These are phyloP conservation scores for Chlorella sorokiniana DNA, from an alignment of 139 green algal species.

Conservation along the genomic window DNA sequence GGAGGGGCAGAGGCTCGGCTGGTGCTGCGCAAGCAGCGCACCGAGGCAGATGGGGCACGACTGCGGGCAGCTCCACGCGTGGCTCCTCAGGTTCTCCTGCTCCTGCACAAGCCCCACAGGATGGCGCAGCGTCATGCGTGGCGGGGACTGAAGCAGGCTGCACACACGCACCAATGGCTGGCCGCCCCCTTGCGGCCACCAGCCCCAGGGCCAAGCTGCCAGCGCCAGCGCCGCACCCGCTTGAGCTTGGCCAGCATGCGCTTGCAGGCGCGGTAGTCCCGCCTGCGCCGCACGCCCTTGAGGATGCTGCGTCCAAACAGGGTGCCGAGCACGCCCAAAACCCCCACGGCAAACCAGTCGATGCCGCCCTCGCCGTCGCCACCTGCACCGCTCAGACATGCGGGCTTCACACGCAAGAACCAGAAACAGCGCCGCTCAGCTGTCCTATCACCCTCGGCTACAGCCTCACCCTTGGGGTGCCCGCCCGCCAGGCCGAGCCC, in stretches of 20 bases:
- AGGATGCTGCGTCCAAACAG: constrained; percentile 24
- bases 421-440: too few relatives aligned
- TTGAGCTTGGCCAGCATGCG: constrained; percentile 39
- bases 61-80: constrained; percentile 30
- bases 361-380: constrained; percentile 39
- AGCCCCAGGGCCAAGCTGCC: too few relatives aligned
- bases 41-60: constrained; percentile 60
- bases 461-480: constrained; percentile 3
- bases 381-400: neutral
- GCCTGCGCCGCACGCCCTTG: constrained; percentile 7
- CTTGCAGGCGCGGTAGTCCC: constrained; percentile 23
- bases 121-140: neutral
- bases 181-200: too few relatives aligned
- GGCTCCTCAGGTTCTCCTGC: constrained; percentile 45
- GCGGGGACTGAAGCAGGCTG: neutral
- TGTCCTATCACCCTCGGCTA: neutral
- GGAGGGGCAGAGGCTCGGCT: too few relatives aligned
- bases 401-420: neutral
- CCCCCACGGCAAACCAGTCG: constrained; percentile 30
- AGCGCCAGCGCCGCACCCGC: neutral
- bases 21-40: too few relatives aligned
- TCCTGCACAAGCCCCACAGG: constrained; percentile 33
- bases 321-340: constrained; percentile 36
- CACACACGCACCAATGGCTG: neutral
- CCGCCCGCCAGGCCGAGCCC: constrained; percentile 54